Percentiles rank a stretch among this genome's conserved stretches.
Conservation (phyloP, 2,329 filamentous ascomycete genomes). For the Teratosphaeriaceae sp. region DNA sequence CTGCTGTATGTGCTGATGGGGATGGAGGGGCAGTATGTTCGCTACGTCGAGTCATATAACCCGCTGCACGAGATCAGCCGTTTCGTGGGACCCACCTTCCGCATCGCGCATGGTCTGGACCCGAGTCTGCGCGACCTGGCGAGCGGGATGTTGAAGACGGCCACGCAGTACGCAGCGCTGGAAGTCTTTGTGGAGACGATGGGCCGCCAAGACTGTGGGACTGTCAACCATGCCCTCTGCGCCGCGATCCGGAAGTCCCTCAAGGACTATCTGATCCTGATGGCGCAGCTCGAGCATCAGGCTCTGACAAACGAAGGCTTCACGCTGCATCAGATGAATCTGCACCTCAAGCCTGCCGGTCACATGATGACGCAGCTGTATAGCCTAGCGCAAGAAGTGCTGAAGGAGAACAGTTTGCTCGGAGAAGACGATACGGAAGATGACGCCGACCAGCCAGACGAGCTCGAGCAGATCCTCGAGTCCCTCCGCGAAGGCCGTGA, state of each 20-base stretch:
- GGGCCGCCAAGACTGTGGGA: conserved; percentile 85
- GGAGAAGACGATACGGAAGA: conserved; percentile 54
- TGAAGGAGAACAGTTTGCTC: conserved; percentile 80
- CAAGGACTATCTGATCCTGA: conserved; percentile 87
- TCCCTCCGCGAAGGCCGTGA: conserved; percentile 82
- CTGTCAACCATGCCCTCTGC: conserved; percentile 91
- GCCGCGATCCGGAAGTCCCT: conserved; percentile 87
- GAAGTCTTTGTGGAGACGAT: conserved; percentile 93
- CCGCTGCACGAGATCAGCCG: conserved; percentile 80
- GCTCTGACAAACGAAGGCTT: conserved; percentile 83
- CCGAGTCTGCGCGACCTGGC: conserved; percentile 86
- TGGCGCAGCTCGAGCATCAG: conserved; percentile 90
- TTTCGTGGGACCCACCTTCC: conserved; percentile 73
- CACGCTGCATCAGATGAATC: conserved; percentile 85
- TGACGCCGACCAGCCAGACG: conserved; percentile 59
- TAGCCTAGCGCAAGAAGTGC: conserved; percentile 74
- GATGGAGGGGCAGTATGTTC: conserved; percentile 95
- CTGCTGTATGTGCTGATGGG: conserved; percentile 95
- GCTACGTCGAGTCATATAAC: conserved; percentile 76
- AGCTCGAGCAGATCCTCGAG: conserved; percentile 90
- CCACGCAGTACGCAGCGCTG: conserved; percentile 84
- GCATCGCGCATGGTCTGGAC: conserved; percentile 75
- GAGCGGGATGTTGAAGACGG: conserved; percentile 84
- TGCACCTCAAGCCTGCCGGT: conserved; percentile 82
- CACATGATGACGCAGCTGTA: conserved; percentile 92